phyloP scores from a whole-genome alignment of 1,284 basidiomycete species.

The Cystobasidium slooffiae region DNA sequence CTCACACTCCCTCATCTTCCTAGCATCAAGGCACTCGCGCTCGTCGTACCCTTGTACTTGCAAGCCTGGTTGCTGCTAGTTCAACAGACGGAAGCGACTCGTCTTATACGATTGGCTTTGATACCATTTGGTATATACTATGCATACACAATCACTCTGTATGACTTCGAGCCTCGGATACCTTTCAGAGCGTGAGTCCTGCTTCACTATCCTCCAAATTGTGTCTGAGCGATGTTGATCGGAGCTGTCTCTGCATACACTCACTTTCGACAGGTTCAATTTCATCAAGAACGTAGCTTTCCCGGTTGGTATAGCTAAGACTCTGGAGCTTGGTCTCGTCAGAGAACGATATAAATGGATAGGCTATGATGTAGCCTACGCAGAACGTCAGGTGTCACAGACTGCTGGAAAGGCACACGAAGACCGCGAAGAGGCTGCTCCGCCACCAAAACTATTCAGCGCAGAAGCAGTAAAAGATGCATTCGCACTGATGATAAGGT shows the following conservation, averaged over 20 bases:
- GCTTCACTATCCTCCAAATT: neutral
- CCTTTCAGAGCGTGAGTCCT: constrained; percentile 10
- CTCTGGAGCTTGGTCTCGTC: constrained; percentile 28
- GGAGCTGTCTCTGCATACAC: neutral
- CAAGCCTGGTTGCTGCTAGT: constrained; percentile 21
- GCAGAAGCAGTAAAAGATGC: neutral
- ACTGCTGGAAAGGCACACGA: neutral
- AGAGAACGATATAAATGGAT: constrained; percentile 23
- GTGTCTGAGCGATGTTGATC: constrained; percentile 1
- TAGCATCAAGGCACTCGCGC: neutral
- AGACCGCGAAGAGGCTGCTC: neutral
- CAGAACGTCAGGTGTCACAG: neutral
- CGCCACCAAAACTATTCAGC: constrained; percentile 16
- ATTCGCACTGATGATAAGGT: neutral
- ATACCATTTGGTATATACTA: constrained; percentile 26
- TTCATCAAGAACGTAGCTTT: constrained; percentile 36
- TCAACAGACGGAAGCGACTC: constrained; percentile 4
- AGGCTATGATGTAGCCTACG: constrained; percentile 25
- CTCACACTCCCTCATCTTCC: constrained; percentile 21
- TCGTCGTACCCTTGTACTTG: constrained; percentile 21
- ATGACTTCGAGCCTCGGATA: constrained; percentile 34
- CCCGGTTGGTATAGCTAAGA: constrained; percentile 19
- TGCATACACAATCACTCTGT: neutral
- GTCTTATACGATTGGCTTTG: constrained; percentile 16
- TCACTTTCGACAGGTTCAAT: constrained; percentile 11